Evolutionary conservation across 345 rosid species (phyloP), one percentile per base, ranked within the genome.

Genomic region (Limnanthes douglasii): DNA sequence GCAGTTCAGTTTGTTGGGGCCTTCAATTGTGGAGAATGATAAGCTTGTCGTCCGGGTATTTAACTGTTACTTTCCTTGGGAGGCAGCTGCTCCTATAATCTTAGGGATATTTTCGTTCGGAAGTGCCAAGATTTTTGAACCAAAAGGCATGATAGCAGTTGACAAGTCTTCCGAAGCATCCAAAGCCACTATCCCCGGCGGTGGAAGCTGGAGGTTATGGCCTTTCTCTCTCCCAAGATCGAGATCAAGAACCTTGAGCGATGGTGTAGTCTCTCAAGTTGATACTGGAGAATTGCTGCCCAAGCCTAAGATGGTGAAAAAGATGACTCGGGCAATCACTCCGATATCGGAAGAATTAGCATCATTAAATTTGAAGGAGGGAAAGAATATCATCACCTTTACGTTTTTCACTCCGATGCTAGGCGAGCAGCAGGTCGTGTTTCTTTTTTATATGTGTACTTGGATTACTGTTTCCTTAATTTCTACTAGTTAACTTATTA

Each of bases 341-440:
- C 98, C 98, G 18, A 84, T 93, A 42, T 90, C 98, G 14, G 78
- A 90, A 48, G 79, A 84, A 53, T 59, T 90, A 59, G 72, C 85
- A 17, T 80, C 78, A 10, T 57, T 90, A 59, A 62, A 84, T 59
- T 62, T 90, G 52, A 74, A 69, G 61, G 80, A 78, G 34, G 98
- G 94, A 25, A 59, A 68, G 50, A 90, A 90, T 61, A 31, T 52
- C 5, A 61, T 90, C 43, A 69, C 67, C 55, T 90, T 90, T 56
- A 77, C 88, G 28, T 84, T 90, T 69, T 80, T 73, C 52, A 90
- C 94, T 38, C 45, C 81, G 32, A 75, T 90, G 94, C 70, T 84
- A 33, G 96, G 98, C 51, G 66, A 61, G 41, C 98, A 90, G 66
- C 70, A 70, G 94, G 98, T 80, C 34, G 30, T 37, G 22, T 18